phyloP scores from a whole-genome alignment of 73 alveolate genomes.

The Stentor roeselii region DNA sequence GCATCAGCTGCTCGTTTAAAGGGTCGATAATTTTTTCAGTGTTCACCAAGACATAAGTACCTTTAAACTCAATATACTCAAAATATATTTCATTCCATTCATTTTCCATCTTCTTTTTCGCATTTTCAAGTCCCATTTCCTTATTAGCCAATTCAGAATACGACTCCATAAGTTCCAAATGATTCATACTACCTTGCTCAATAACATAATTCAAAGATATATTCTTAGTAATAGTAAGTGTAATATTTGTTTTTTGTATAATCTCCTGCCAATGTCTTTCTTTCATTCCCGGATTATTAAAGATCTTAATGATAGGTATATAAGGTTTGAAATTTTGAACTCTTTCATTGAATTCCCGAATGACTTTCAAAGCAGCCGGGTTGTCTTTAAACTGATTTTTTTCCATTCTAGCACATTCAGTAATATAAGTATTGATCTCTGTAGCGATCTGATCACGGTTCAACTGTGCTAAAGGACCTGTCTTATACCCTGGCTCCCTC shows the following conservation, averaged over 20 bases:
- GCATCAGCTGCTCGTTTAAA: constrained; percentile 73
- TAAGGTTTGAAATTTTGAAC: constrained; percentile 73
- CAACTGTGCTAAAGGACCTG: constrained; percentile 40
- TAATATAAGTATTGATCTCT: constrained; percentile 68
- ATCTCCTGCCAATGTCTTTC: constrained; percentile 55
- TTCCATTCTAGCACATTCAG: constrained; percentile 57
- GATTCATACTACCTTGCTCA: constrained; percentile 62
- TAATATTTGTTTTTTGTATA: constrained; percentile 40
- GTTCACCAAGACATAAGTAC: constrained; percentile 64
- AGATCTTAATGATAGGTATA: constrained; percentile 45
- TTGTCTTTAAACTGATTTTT: constrained; percentile 57
- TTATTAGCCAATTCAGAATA: constrained; percentile 77
- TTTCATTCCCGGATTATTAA: constrained; percentile 52
- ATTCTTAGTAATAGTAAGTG: constrained; percentile 35
- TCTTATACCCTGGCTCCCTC: constrained; percentile 37
- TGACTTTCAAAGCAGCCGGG: constrained; percentile 41
- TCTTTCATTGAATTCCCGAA: constrained; percentile 40
- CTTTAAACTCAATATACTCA: constrained; percentile 63
- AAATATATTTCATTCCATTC: constrained; percentile 80
- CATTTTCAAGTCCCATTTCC: constrained; percentile 74
- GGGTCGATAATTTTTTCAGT: constrained; percentile 80
- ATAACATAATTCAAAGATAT: constrained; percentile 34
- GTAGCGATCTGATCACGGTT: constrained; percentile 43
- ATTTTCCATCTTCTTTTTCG: constrained; percentile 72
- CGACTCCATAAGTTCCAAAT: constrained; percentile 69